Conservation (phyloP, 768 basidiomycete genomes). For the Tephrocybe sp. region DNA sequence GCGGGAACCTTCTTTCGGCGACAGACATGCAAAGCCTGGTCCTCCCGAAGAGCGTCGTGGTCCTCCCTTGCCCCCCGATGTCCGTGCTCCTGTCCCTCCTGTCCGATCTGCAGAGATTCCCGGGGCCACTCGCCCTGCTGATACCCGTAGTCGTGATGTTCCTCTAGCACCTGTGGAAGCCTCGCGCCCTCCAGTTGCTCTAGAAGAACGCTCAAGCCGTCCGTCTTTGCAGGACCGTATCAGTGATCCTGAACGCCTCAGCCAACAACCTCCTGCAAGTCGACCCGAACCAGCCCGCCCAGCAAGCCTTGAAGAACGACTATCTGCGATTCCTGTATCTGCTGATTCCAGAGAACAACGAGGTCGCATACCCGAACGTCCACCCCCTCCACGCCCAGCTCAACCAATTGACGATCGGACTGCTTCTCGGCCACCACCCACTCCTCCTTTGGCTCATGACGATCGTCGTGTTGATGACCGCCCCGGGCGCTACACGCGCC, state of each 20-base stretch:
- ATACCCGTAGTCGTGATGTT: constrained; percentile 14
- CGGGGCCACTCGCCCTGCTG: constrained; percentile 18
- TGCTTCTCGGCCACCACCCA: constrained; percentile 5
- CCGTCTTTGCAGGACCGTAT: constrained; percentile 37
- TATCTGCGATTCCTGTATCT: constrained; percentile 30
- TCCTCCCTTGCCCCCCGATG: constrained; percentile 10
- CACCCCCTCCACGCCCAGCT: constrained; percentile 17
- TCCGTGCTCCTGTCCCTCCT: constrained; percentile 12
- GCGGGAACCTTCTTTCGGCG: constrained; percentile 26
- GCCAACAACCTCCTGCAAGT: constrained; percentile 12
- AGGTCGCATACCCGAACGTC: constrained; percentile 17
- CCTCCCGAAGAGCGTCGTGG: constrained; percentile 27
- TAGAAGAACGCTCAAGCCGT: constrained; percentile 41
- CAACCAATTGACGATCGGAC: constrained; percentile 14
- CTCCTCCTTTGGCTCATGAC: constrained; percentile 12
- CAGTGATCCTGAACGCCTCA: constrained; percentile 27
- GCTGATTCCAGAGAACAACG: constrained; percentile 19
- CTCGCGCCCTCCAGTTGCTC: constrained; percentile 19
- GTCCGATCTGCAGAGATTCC: constrained; percentile 20
- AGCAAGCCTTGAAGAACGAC: constrained; percentile 41
- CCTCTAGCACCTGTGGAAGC: constrained; percentile 16
- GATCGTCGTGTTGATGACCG: constrained; percentile 25
- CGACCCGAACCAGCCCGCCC: constrained; percentile 21
- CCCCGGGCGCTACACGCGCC: constrained; percentile 18
- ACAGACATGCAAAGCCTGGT: constrained; percentile 29